Percentiles rank a stretch among this genome's conserved stretches.
Evolutionary conservation across 2,329 filamentous ascomycete genomes (phyloP).

Genomic region (Aplosporella prunicola): DNA sequence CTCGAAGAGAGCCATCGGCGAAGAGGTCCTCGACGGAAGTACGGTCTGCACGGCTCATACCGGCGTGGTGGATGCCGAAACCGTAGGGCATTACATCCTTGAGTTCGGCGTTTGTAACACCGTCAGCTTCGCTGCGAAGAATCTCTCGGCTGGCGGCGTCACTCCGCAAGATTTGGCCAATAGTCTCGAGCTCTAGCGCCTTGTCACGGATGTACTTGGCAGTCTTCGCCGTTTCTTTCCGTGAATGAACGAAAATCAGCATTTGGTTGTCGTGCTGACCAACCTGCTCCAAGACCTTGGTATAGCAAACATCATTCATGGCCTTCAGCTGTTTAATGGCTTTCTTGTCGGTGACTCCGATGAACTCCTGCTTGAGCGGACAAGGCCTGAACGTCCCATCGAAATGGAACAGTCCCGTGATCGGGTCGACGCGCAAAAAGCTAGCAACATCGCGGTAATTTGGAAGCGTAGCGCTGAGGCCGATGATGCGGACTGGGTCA

Average conservation of each 20-base stretch:
- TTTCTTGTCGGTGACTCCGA: constrained; percentile 95
- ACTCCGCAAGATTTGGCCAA: constrained; percentile 86
- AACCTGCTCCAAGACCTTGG: constrained; percentile 92
- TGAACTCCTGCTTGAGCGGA: constrained; percentile 90
- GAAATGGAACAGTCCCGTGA: constrained; percentile 89
- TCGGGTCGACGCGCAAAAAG: constrained; percentile 80
- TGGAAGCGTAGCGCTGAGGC: constrained; percentile 86
- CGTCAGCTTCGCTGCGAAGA: constrained; percentile 71
- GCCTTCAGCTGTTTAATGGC: constrained; percentile 98
- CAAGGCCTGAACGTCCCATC: constrained; percentile 91
- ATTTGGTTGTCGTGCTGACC: constrained; percentile 91
- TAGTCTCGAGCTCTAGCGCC: constrained; percentile 92
- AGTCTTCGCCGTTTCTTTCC: constrained; percentile 97
- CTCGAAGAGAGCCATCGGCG: constrained; percentile 80
- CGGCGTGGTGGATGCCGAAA: constrained; percentile 96
- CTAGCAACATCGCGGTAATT: constrained; percentile 95
- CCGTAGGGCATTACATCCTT: constrained; percentile 94
- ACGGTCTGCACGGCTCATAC: constrained; percentile 92
- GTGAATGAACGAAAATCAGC: constrained; percentile 97
- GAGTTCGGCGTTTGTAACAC: constrained; percentile 74
- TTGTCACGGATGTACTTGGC: constrained; percentile 94
- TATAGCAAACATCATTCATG: constrained; percentile 99
- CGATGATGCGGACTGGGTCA: constrained; percentile 82
- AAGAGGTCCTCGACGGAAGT: constrained; percentile 94
- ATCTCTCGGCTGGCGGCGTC: constrained; percentile 89